These are phyloP conservation scores for Lactarius vividus DNA, from an alignment of 768 basidiomycete genomes.

Conservation along the genomic window DNA sequence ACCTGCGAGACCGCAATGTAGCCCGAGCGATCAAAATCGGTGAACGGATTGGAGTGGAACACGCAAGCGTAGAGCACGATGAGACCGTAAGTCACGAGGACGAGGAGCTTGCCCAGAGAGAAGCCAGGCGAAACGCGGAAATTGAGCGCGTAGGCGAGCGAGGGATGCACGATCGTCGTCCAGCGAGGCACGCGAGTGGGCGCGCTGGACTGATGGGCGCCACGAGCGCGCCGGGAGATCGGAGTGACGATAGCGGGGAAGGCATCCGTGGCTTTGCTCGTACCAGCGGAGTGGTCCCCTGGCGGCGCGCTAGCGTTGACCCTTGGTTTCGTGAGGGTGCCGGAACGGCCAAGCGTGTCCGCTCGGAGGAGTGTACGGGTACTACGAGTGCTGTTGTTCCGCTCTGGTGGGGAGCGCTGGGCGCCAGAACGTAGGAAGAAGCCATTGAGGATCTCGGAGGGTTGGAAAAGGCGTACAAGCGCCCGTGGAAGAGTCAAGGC, in stretches of 20 bases:
- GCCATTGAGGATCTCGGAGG: conserved; percentile 23
- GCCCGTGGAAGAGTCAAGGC: conserved; percentile 25
- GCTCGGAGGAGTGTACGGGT: conserved; percentile 21
- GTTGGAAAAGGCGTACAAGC: conserved; percentile 21
- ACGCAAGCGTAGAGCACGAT: conserved; percentile 41
- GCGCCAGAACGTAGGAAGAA: conserved; percentile 20
- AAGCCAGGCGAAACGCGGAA: conserved; percentile 37
- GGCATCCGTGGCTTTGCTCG: conserved; percentile 1
- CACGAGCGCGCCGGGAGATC: conserved; percentile 1
- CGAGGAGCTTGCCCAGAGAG: conserved; percentile 39
- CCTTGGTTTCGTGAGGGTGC: conserved; percentile 15
- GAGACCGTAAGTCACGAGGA: conserved; percentile 38
- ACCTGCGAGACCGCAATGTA: conserved; percentile 44
- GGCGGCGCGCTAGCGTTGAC: not conserved
- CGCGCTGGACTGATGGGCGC: conserved; percentile 1
- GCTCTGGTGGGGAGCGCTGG: not conserved
- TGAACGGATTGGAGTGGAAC: conserved; percentile 37
- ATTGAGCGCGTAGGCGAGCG: conserved; percentile 34
- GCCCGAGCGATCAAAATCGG: conserved; percentile 36
- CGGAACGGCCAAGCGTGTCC: conserved; percentile 18
- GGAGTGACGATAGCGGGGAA: conserved; percentile 6
- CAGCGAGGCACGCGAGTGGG: conserved; percentile 41
- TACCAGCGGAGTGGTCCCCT: not conserved
- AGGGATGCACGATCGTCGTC: conserved; percentile 36
- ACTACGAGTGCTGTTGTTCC: conserved; percentile 25